Conservation (phyloP, 2,329 filamentous ascomycete species). For the Fusarium agapanthi region DNA sequence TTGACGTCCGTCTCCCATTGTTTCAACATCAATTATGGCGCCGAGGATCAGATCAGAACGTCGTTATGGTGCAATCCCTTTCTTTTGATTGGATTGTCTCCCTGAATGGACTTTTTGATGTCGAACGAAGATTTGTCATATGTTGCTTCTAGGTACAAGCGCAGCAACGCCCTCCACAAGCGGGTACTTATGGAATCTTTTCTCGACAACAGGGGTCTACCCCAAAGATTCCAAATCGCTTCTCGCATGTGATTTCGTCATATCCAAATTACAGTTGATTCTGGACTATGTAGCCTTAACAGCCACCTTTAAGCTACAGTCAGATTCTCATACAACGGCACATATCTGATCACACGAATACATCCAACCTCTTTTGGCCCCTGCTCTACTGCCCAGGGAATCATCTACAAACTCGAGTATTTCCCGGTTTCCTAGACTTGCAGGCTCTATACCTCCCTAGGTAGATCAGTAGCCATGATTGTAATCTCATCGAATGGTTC, state of each 20-base stretch:
- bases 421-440: not conserved
- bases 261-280: conserved; percentile 6
- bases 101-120: not conserved
- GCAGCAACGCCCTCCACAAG: not conserved
- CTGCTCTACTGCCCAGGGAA: not conserved
- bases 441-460: not conserved
- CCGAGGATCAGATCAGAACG: not conserved
- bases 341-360: not conserved
- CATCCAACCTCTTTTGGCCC: not conserved
- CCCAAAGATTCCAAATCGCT: conserved; percentile 30
- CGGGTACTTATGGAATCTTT: conserved; percentile 27
- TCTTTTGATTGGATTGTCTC: not conserved
- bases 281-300: not conserved
- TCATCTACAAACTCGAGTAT: not conserved
- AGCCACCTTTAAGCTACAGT: not conserved
- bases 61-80: not conserved
- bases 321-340: not conserved
- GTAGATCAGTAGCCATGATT: not conserved
- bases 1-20: not conserved
- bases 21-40: not conserved
- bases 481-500: not conserved
- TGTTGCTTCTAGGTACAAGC: not conserved
- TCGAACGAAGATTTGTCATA: conserved; percentile 13
- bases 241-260: conserved; percentile 24
- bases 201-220: conserved; percentile 6